A percentile compares a stretch with the other conserved stretches of the same genome.
Conservation (phyloP, 768 basidiomycete species). For the Neoboletus subvelutipes region DNA sequence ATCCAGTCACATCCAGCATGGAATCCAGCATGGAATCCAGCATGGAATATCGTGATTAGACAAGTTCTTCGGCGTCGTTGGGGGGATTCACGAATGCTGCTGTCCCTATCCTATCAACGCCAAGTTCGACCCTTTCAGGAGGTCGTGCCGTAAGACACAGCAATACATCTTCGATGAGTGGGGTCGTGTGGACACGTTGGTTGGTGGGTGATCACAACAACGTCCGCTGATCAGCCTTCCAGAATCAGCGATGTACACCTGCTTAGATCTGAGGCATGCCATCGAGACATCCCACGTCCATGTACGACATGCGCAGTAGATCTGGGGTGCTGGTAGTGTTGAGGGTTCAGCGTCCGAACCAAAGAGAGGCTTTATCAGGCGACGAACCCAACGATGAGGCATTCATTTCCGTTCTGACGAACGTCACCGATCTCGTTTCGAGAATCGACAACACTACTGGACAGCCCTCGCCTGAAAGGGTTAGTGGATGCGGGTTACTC, state of each 20-base stretch:
- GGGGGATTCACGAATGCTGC: not conserved
- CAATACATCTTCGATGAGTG: not conserved
- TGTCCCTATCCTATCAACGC: not conserved
- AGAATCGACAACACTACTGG: no score
- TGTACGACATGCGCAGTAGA: not conserved
- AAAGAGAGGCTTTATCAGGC: not conserved
- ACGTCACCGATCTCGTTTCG: no score
- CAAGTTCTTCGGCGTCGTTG: not conserved
- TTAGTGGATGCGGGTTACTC: no score
- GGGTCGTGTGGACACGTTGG: not conserved
- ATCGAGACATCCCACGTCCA: not conserved
- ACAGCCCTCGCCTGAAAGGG: no score
- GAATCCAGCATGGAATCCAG: no score
- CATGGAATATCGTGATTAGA: not conserved
- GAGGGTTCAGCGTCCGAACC: not conserved
- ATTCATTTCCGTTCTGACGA: slow-evolving; percentile 18
- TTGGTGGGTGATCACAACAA: not conserved
- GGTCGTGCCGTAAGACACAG: not conserved
- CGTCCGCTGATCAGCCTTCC: not conserved
- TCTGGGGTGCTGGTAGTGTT: not conserved
- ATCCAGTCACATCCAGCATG: not conserved
- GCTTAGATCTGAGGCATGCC: not conserved
- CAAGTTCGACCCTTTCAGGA: not conserved
- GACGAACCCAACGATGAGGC: not conserved
- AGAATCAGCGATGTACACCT: not conserved